These are phyloP conservation scores for Aspergillus niger DNA, from an alignment of 2,329 filamentous ascomycete genomes.

Conservation along the genomic window DNA sequence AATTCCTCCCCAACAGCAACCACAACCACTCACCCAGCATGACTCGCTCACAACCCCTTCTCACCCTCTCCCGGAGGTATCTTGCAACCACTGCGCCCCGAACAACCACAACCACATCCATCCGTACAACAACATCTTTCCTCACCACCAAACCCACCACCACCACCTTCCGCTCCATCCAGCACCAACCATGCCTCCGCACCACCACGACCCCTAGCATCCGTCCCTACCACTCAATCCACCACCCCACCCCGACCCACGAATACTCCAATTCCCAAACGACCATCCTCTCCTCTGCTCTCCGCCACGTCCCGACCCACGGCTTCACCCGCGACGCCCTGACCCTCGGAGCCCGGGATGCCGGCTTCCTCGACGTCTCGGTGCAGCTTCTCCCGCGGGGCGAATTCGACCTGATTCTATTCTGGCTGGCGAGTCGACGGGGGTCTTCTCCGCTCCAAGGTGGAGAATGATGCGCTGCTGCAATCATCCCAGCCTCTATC, in stretches of 20 bases:
- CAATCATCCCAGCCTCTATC: conserved; percentile 39
- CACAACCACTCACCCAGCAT: conserved; percentile 5
- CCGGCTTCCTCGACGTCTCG: conserved; percentile 83
- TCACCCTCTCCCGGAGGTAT: conserved; percentile 4
- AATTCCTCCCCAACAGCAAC: background rate
- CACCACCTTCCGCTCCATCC: background rate
- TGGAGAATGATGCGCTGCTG: conserved; percentile 34
- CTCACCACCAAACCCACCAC: background rate
- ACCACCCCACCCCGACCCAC: conserved; percentile 59
- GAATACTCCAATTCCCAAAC: conserved; percentile 69
- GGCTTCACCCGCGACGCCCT: conserved; percentile 80
- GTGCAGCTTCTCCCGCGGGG: conserved; percentile 79
- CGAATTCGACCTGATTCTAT: conserved; percentile 73
- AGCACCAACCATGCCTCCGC: conserved; percentile 38
- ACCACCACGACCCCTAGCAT: conserved; percentile 61
- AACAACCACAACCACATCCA: background rate
- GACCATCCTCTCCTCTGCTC: conserved; percentile 77
- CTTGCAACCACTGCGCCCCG: background rate
- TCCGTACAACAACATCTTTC: background rate
- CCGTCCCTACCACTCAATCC: conserved; percentile 70
- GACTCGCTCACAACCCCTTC: conserved; percentile 11
- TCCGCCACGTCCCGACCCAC: conserved; percentile 73
- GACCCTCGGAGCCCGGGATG: conserved; percentile 75
- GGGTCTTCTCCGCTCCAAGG: conserved; percentile 38
- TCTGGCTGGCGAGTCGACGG: conserved; percentile 46